A percentile compares a stretch with the other conserved stretches of the same genome.
Evolutionary conservation across 2,329 filamentous ascomycete species (phyloP).

Genomic region (Fusarium burgessii): DNA sequence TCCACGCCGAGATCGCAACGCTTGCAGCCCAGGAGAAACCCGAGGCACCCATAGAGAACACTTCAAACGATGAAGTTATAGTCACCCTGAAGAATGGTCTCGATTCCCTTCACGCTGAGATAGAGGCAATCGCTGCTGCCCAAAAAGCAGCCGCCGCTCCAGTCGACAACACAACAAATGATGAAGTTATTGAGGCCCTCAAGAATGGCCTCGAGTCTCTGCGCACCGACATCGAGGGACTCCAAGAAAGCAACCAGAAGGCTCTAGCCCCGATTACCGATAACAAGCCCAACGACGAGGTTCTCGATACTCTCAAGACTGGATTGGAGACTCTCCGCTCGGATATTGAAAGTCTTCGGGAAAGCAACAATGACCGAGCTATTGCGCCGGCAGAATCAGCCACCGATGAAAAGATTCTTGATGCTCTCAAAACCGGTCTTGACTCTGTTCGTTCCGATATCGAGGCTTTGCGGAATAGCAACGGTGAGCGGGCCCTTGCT

Average conservation of each 20-base stretch:
- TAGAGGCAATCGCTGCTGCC: slow-evolving; percentile 74
- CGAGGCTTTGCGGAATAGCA: slow-evolving; percentile 73
- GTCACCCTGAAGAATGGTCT: slow-evolving; percentile 86
- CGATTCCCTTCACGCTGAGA: slow-evolving; percentile 76
- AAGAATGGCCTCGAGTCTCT: slow-evolving; percentile 43
- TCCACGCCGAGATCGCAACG: slow-evolving; percentile 74
- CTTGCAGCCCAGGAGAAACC: slow-evolving; percentile 70
- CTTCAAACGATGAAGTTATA: slow-evolving; percentile 76
- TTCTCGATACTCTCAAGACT: slow-evolving; percentile 84
- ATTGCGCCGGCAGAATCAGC: slow-evolving; percentile 53
- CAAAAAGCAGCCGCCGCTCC: slow-evolving; percentile 58
- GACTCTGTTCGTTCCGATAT: slow-evolving; percentile 80
- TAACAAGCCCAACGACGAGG: slow-evolving; percentile 82
- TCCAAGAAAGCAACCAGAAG: slow-evolving; percentile 73
- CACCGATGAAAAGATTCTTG: slow-evolving; percentile 78
- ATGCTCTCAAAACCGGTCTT: slow-evolving; percentile 84
- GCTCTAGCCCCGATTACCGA: slow-evolving; percentile 69
- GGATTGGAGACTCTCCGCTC: slow-evolving; percentile 77
- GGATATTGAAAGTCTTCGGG: slow-evolving; percentile 76
- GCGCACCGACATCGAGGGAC: slow-evolving; percentile 40
- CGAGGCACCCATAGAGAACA: slow-evolving; percentile 52
- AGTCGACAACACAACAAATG: slow-evolving; percentile 34
- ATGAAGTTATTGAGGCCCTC: slow-evolving; percentile 39
- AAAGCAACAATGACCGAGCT: slow-evolving; percentile 76
- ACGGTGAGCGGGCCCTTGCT: slow-evolving; percentile 62